Evolutionary conservation across 495 filamentous ascomycete species (phyloP).

Genomic region (Tetracladium marchalianum): DNA sequence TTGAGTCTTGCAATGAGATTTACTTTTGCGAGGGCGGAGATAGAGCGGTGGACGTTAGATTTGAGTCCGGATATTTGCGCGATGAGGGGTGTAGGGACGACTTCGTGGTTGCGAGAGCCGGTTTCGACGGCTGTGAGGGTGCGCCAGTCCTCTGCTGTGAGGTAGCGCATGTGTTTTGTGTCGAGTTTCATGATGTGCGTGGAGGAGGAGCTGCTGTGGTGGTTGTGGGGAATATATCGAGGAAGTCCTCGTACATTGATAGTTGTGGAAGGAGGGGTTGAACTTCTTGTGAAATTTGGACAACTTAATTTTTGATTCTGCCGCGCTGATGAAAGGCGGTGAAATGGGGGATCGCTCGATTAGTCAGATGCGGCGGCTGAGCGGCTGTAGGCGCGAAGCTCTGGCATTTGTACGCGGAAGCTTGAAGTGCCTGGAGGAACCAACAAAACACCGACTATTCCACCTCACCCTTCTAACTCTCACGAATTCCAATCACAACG

Average conservation of each 20-base stretch:
- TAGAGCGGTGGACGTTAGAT: constrained; percentile 76
- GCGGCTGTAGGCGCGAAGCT: constrained; percentile 4
- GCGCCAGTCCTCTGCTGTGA: constrained; percentile 86
- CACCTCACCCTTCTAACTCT: too few relatives aligned
- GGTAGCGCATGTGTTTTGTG: constrained; percentile 81
- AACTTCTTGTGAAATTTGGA: constrained; percentile 2
- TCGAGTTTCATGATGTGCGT: constrained; percentile 72
- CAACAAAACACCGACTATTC: background rate
- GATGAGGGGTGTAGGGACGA: constrained; percentile 87
- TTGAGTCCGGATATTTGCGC: constrained; percentile 71
- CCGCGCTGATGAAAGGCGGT: constrained; percentile 4
- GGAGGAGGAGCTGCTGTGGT: constrained; percentile 11
- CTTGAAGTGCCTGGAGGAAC: constrained; percentile 19
- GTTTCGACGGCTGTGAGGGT: constrained; percentile 89
- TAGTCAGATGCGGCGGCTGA: constrained; percentile 3
- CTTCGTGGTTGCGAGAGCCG: constrained; percentile 91
- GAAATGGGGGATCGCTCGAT: constrained; percentile 5
- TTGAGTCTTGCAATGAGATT: constrained; percentile 86
- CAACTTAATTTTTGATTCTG: constrained; percentile 10
- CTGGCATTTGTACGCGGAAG: constrained; percentile 21
- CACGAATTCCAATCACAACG: constrained; percentile 1
- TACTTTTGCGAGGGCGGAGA: constrained; percentile 85
- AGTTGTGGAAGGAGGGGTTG: too few relatives aligned
- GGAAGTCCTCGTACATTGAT: background rate
- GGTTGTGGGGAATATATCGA: background rate